Evolutionary conservation across 805 yeast genomes (phyloP), one percentile per base, ranked within the genome.

Genomic region (Candida maris): DNA sequence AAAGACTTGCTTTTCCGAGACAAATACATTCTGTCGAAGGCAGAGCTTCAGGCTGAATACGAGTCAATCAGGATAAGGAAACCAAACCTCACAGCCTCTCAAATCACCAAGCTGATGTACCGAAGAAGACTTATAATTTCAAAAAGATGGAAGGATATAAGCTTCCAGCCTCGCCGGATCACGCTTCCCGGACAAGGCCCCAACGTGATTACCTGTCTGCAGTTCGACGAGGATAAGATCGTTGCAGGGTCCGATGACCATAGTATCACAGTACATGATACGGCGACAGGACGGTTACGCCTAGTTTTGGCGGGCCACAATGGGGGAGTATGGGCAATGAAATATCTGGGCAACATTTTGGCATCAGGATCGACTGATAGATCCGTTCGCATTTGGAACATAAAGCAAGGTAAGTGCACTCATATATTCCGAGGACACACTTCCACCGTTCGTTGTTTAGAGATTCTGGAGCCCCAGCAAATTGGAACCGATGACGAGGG

Each of bases 271-370:
- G 79, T 93, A 6, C 87, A 85, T 60, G 81, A 82, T 46, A 79
- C 96, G 1, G 65, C 70, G 20, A 77, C 84, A 1, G 97, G 97
- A 4, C 64, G 65, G 27, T 67, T 81, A 34, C 52, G 79, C 6
- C 67, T 73, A 27, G 78, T 79, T 5, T 68, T 93, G 29, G 68
- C 71, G 28, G 97, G 96, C 6, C 98, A 93, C 56, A 95, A 84
- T 37, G 98, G 98, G 30, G 98, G 98, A 26, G 98, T 93, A 4
- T 93, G 98, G 98, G 97, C 98, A 1, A 70, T 93, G 57, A 87
- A 91, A 61, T 89, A 88, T 55, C 70, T 75, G 37, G 88, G 85
- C 16, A 78, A 81, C 51, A 86, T 88, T 6, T 68, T 93, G 30
- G 95, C 91, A 1, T 84, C 94, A 41, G 98, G 97, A 0, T 83